Base-by-base conservation (phyloP, 768 basidiomycete species). In the Vararia minispora region DNA sequence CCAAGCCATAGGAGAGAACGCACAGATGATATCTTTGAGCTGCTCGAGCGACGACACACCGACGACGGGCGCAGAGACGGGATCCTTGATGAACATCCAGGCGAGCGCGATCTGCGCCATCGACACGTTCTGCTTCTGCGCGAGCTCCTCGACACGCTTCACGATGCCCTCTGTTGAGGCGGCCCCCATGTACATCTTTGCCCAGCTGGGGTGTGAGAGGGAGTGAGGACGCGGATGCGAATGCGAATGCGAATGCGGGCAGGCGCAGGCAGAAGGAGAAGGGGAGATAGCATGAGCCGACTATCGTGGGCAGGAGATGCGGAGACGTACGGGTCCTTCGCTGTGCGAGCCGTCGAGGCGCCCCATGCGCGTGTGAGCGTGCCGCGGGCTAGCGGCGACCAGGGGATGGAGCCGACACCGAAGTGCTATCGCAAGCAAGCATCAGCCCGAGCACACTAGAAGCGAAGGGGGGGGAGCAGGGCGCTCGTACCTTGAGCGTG, bases 41-140 rank as follows among this genome's bases (percentile, higher is more conserved):
- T 57, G 53, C 29, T 59, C 52, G 3, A 58, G 20, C 23, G 42
- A 57, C 5, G 60, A 61, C 2, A 52, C 52, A 5, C 63, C 63
- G 22, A 65, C 49, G 43, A 64, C 63, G 14, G 63, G 63, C 10
- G 60, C 58, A n/a, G 56, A 49, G 23, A 50, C 43, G 17, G 26
- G 42, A 40, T 59, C 39, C 42, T 46, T 50, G 17, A 28, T 27
- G 31, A 45, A 30, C 2, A 47, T 46, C 65, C 65, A 68, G 9
- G 68, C 61, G 27, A 66, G 44, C 4, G 68, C 55, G 35, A 70
- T 48, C 34, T 67, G 62, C 0, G 63, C 62, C 65, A 68, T 70
- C 37, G 52, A 62, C 14, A 57, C 45, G 4, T 56, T 56, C 35
- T 55, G 60, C 43, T 49, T 62, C 27, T 50, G 45, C 9, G 66